These are phyloP conservation scores for Tuber calosporum DNA, from an alignment of 495 filamentous ascomycete species.

Conservation along the genomic window DNA sequence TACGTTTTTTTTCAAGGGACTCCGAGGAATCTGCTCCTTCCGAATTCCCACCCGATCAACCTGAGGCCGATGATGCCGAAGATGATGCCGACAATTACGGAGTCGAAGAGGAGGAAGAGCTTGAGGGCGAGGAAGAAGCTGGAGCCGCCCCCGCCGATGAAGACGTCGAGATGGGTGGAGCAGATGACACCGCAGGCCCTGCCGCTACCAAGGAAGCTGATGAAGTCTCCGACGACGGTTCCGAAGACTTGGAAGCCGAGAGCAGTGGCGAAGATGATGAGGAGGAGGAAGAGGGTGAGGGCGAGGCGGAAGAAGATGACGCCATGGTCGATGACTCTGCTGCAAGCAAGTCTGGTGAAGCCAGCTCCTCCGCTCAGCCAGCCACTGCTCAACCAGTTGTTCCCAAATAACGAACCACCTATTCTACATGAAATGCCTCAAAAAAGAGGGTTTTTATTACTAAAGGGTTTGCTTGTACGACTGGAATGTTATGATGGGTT, in stretches of 20 bases:
- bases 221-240: slow-evolving; percentile 74
- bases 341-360: slow-evolving; percentile 24
- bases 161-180: slow-evolving; percentile 47
- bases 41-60: slow-evolving; percentile 94
- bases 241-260: slow-evolving; percentile 93
- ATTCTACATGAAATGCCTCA: not conserved
- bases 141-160: slow-evolving; percentile 21
- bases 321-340: slow-evolving; percentile 42
- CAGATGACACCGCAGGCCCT: slow-evolving; percentile 45
- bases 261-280: slow-evolving; percentile 82
- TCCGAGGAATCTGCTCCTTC: slow-evolving; percentile 90
- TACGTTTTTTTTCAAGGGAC: slow-evolving; percentile 56
- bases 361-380: slow-evolving; percentile 18
- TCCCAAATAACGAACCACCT: slow-evolving; percentile 19
- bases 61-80: slow-evolving; percentile 76
- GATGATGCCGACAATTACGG: slow-evolving; percentile 84
- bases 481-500: slow-evolving; percentile 2
- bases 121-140: slow-evolving; percentile 53
- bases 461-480: not conserved
- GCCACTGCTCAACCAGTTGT: slow-evolving; percentile 10
- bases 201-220: slow-evolving; percentile 62
- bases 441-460: not conserved
- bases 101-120: slow-evolving; percentile 75
- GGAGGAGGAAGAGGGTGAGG: slow-evolving; percentile 59
- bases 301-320: slow-evolving; percentile 66